Percentiles rank a stretch among this genome's conserved stretches.
Evolutionary conservation across 768 basidiomycete genomes (phyloP).

Genomic region (Boletellus sp.): DNA sequence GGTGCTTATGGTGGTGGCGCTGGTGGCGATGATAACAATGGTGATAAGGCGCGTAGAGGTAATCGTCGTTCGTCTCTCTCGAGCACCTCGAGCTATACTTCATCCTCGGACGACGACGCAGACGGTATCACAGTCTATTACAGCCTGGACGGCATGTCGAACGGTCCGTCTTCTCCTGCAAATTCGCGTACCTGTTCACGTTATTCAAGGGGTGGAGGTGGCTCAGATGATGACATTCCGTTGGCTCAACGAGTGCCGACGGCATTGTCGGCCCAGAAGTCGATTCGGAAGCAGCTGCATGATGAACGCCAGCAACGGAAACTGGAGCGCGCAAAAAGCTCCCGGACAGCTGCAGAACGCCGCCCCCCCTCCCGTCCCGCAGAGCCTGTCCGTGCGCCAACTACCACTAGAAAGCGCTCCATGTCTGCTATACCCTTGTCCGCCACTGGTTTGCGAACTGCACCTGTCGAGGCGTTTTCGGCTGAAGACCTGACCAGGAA

Average conservation of each 20-base stretch:
- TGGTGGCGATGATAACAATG: conserved; percentile 37
- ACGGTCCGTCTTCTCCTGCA: conserved; percentile 18
- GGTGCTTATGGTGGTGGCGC: conserved; percentile 30
- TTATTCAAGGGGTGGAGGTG: conserved; percentile 23
- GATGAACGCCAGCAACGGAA: conserved; percentile 63
- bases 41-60: conserved; percentile 33
- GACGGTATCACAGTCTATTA: conserved; percentile 41
- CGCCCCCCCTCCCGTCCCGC: conserved; percentile 15
- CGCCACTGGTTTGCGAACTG: conserved; percentile 29
- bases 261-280: conserved; percentile 77
- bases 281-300: conserved; percentile 67
- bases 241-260: conserved; percentile 80
- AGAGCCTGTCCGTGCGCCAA: conserved; percentile 25
- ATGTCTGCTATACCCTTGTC: conserved; percentile 24
- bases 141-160: conserved; percentile 38
- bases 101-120: conserved; percentile 46
- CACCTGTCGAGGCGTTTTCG: conserved; percentile 39
- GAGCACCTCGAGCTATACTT: conserved; percentile 32
- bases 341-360: conserved; percentile 19
- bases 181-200: conserved; percentile 23
- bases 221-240: conserved; percentile 76
- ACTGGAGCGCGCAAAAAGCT: conserved; percentile 40
- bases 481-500: conserved; percentile 58
- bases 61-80: conserved; percentile 31
- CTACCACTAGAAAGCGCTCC: conserved; percentile 35